These are phyloP conservation scores for Pyrus pyrifolia DNA, from an alignment of 306 rosid genomes.

Conservation along the genomic window DNA sequence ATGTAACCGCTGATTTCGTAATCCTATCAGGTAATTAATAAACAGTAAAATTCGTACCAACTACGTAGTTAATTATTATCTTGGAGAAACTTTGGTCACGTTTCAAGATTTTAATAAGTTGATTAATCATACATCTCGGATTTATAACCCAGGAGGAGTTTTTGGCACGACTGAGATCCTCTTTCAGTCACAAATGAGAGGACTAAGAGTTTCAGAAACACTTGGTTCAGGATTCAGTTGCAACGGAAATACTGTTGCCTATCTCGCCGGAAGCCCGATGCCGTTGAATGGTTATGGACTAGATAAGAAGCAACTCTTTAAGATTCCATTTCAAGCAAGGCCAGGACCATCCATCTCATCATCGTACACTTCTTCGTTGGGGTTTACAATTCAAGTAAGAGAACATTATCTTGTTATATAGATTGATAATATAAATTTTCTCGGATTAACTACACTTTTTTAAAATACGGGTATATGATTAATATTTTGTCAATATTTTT, in stretches of 20 bases:
- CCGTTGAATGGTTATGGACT: slow-evolving; percentile 18
- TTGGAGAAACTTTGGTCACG: not conserved
- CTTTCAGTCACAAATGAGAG: slow-evolving; percentile 24
- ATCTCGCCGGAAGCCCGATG: slow-evolving; percentile 19
- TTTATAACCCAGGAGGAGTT: slow-evolving; percentile 16
- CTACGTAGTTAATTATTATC: not conserved
- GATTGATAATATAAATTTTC: no score
- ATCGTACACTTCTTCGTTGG: slow-evolving; percentile 20
- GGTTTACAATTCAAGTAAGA: slow-evolving; percentile 21
- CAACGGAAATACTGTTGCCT: slow-evolving; percentile 25
- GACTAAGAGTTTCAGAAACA: slow-evolving; percentile 18
- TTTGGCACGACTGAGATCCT: slow-evolving; percentile 29
- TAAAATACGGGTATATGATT: no score
- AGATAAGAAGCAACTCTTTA: slow-evolving; percentile 12
- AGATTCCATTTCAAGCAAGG: slow-evolving; percentile 21
- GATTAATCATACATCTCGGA: not conserved
- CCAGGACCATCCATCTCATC: slow-evolving; percentile 30
- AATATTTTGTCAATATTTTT: not conserved
- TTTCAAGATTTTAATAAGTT: not conserved
- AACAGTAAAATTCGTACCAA: not conserved
- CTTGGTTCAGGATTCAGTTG: slow-evolving; percentile 33
- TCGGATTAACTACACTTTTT: no score
- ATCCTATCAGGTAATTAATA: slow-evolving; percentile 24
- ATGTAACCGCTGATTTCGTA: slow-evolving; percentile 21
- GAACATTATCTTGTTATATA: no score